Conservation (phyloP, 805 yeast genomes). For the Saturnispora dispora region DNA sequence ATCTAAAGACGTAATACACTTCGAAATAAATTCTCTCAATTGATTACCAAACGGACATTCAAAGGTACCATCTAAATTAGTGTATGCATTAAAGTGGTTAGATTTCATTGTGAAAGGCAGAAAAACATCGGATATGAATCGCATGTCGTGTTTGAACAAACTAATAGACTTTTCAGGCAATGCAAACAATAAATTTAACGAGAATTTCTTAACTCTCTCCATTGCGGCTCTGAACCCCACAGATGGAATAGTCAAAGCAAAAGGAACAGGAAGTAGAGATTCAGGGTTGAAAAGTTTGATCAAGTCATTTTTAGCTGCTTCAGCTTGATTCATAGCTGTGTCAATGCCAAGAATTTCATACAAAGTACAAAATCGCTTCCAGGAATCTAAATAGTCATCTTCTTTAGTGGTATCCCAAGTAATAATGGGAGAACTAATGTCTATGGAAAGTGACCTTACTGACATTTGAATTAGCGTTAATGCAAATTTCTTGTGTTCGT, state of each 20-base stretch:
- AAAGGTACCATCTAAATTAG: constrained; percentile 24
- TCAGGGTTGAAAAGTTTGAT: constrained; percentile 38
- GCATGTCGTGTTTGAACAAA: constrained; percentile 35
- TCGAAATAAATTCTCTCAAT: constrained; percentile 37
- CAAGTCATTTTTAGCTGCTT: constrained; percentile 64
- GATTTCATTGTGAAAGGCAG: constrained; percentile 59
- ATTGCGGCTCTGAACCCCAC: constrained; percentile 69
- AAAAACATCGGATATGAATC: constrained; percentile 35
- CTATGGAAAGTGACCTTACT: constrained; percentile 34
- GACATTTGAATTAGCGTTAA: constrained; percentile 58
- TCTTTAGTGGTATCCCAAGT: constrained; percentile 32
- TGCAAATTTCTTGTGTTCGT: constrained; percentile 62
- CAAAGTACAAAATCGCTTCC: constrained; percentile 68
- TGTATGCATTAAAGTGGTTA: constrained; percentile 41
- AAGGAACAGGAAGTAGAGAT: constrained; percentile 51
- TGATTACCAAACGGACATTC: constrained; percentile 52
- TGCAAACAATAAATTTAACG: constrained; percentile 46
- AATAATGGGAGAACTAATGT: constrained; percentile 32
- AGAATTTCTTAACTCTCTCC: constrained; percentile 65
- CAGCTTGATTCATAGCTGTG: constrained; percentile 77
- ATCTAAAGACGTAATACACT: constrained; percentile 26
- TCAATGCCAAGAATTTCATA: constrained; percentile 78
- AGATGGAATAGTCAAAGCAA: constrained; percentile 67
- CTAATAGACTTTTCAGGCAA: constrained; percentile 39
- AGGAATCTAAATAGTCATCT: constrained; percentile 35